A percentile compares a stretch with the other conserved stretches of the same genome.
Conservation (phyloP, 1,284 basidiomycete genomes). For the Caloboletus firmus region DNA sequence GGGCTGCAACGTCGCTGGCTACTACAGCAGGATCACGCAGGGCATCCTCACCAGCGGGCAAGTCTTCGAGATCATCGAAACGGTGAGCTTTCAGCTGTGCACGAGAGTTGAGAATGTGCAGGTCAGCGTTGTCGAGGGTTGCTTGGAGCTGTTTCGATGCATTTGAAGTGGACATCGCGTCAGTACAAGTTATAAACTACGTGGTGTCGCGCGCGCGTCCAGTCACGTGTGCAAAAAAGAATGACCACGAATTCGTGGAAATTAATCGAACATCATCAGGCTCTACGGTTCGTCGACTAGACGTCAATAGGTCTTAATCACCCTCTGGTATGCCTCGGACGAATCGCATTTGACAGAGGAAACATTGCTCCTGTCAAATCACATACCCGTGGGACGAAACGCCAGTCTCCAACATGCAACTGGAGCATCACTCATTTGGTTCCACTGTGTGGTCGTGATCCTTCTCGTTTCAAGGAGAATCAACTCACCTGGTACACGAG, state of each 20-base stretch:
- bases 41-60: constrained; percentile 26
- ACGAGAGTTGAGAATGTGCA: constrained; percentile 29
- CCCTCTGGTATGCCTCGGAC: neutral
- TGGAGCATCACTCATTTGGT: no score
- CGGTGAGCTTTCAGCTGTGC: constrained; percentile 25
- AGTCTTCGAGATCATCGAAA: constrained; percentile 34
- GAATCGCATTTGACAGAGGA: neutral
- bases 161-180: constrained; percentile 25
- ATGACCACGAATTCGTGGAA: no score
- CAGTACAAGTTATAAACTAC: neutral
- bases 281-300: no score
- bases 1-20: constrained; percentile 32
- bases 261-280: no score
- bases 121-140: constrained; percentile 24
- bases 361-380: neutral
- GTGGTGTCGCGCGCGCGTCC: neutral
- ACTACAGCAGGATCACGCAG: constrained; percentile 32
- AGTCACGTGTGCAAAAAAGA: constrained; percentile 7
- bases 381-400: neutral
- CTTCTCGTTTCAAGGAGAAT: no score
- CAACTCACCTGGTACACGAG: neutral
- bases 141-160: constrained; percentile 29
- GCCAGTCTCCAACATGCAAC: neutral
- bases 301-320: neutral
- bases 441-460: no score